Evolutionary conservation across 306 rosid species (phyloP), one percentile per base, ranked within the genome.

Genomic region (Castanospermum australe): DNA sequence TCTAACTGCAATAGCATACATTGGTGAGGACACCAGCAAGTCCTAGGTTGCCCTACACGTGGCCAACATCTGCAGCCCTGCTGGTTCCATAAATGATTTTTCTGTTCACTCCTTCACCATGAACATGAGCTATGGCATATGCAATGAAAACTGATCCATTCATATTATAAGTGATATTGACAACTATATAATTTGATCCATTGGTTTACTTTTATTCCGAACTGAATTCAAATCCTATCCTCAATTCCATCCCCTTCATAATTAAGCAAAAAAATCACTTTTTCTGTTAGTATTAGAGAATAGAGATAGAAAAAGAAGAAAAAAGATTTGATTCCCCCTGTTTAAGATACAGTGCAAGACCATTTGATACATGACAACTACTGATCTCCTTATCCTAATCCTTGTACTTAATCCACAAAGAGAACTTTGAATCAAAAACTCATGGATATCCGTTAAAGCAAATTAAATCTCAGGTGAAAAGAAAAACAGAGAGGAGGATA

Each of bases 41-140:
- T 83, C 81, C 75, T 73, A 79, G 72, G 63, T 79, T 84, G 85
- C 74, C 75, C 60, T 77, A 68, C 74, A 81, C 90, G 83, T 85
- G 86, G 79, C 87, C 73, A 80, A 70, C 86, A 85, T 83, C 61
- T 70, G 2, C 82, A 35, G 50, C 72, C 73, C 76, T 80, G 80
- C 45, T 70, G 20, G 45, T 78, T 84, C 81, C 73, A 41, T 63
- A 48, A 71, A 67, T 28, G 1, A 57, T 56, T 48, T 35, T 52
- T 30, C 14, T 54, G 33, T 15, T 56, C 75, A 62, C 44, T 70
- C 66, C 76, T 76, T n/a, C n/a, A n/a, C n/a, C n/a, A n/a, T 65
- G 1, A 56, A 13, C 85, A 75, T 80, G 82, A 80, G 30, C 52
- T 42, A 32, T 45, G 42, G 22, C 52, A 62, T 38, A 25, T 52